Percentiles rank a stretch among this genome's conserved stretches.
These are phyloP conservation scores for Pilaira anomala DNA, from an alignment of 192 early-diverging fungal genomes.

Conservation along the genomic window DNA sequence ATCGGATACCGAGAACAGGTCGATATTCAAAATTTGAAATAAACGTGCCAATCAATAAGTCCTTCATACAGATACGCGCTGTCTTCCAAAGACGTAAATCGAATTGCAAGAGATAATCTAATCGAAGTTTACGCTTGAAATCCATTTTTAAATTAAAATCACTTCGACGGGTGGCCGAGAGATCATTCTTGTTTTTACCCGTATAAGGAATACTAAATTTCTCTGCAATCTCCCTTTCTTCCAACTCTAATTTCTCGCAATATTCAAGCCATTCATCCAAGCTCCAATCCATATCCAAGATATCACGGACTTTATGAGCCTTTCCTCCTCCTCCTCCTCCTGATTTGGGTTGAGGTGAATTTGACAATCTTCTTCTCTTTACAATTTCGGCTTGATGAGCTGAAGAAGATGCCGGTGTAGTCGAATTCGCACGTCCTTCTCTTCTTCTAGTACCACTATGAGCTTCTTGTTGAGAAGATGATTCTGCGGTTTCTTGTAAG, in stretches of 20 bases:
- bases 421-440: too few relatives aligned
- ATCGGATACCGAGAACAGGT: conserved; percentile 62
- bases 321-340: too few relatives aligned
- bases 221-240: conserved; percentile 11
- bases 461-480: too few relatives aligned
- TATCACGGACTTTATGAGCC: conserved; percentile 14
- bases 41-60: conserved; percentile 85
- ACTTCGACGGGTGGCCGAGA: background rate
- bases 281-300: conserved; percentile 28
- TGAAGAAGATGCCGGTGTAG: too few relatives aligned
- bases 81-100: conserved; percentile 90
- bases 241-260: conserved; percentile 18
- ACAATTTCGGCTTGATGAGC: background rate
- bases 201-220: conserved; percentile 10
- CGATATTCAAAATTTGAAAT: conserved; percentile 79
- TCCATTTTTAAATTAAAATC: conserved; percentile 31
- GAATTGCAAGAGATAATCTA: conserved; percentile 83
- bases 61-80: conserved; percentile 69
- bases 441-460: too few relatives aligned
- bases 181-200: background rate
- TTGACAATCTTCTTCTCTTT: conserved; percentile 7
- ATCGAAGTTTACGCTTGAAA: conserved; percentile 55
- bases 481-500: too few relatives aligned
- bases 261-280: conserved; percentile 23
- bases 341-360: background rate